Evolutionary conservation across 2,329 filamentous ascomycete genomes (phyloP).

Genomic region (Fusarium sp.): DNA sequence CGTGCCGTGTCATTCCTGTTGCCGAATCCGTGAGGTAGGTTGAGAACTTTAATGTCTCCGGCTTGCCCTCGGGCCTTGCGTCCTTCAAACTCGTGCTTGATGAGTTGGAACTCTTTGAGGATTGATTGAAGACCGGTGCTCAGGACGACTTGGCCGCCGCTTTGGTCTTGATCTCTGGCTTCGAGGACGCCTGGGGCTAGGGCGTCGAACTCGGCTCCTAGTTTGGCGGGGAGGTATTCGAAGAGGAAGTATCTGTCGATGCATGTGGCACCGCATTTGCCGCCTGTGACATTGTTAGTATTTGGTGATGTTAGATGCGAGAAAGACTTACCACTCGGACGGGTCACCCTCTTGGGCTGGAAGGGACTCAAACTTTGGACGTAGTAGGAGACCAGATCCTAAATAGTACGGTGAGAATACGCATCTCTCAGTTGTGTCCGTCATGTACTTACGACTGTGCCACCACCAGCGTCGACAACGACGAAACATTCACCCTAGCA

Average conservation of each 20-base stretch:
- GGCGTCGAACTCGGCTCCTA: constrained; percentile 1
- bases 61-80: neutral
- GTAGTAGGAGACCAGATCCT: constrained; percentile 22
- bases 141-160: constrained; percentile 11
- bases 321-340: neutral
- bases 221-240: constrained; percentile 13
- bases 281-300: neutral
- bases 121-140: constrained; percentile 3
- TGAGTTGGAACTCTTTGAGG: constrained; percentile 10
- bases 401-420: neutral
- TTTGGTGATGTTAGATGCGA: neutral
- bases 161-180: neutral
- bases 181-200: neutral
- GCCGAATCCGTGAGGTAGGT: constrained; percentile 4
- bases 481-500: constrained; percentile 22
- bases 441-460: constrained; percentile 19
- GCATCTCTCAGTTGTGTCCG: too few species aligned
- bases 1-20: neutral
- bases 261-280: constrained; percentile 6
- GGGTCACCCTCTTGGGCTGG: neutral
- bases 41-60: constrained; percentile 3
- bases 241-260: constrained; percentile 22
- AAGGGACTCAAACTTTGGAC: constrained; percentile 12
- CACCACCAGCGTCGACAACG: constrained; percentile 27
- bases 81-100: constrained; percentile 18